Conservation (phyloP, 1,284 basidiomycete genomes). For the Boletus austroedulis region DNA sequence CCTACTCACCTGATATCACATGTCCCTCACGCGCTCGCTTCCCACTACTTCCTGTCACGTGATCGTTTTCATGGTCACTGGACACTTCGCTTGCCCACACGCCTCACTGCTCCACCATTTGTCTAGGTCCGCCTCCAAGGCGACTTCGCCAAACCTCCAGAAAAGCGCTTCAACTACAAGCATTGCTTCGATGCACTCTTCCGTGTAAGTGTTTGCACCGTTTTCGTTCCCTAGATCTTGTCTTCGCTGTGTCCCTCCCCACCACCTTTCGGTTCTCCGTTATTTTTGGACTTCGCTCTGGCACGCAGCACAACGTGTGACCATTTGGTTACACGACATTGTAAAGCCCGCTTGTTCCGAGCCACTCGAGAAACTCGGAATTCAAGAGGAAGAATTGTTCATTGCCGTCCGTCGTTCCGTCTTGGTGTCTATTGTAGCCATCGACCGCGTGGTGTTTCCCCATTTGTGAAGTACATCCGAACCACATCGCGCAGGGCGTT, state of each 20-base stretch:
- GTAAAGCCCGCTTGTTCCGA: constrained; percentile 10
- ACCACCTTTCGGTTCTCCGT: background rate
- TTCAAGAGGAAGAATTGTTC: background rate
- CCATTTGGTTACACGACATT: background rate
- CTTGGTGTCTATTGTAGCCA: background rate
- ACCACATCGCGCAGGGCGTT: background rate
- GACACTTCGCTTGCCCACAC: background rate
- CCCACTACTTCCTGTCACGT: constrained; percentile 16
- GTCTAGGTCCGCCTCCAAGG: constrained; percentile 66
- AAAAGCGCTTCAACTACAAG: constrained; percentile 84
- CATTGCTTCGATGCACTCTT: constrained; percentile 82
- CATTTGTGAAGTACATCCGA: background rate
- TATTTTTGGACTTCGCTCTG: background rate
- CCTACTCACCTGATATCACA: constrained; percentile 15
- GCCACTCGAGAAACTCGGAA: background rate
- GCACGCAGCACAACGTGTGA: background rate
- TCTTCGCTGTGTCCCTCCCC: constrained; percentile 1
- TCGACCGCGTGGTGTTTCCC: background rate
- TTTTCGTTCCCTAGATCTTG: background rate
- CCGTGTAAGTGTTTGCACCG: constrained; percentile 47
- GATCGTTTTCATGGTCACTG: constrained; percentile 6
- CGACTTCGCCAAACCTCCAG: constrained; percentile 82
- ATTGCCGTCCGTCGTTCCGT: background rate
- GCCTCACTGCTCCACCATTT: constrained; percentile 36
- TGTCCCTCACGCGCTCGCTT: constrained; percentile 16